A percentile compares a stretch with the other conserved stretches of the same genome.
Evolutionary conservation across 73 alveolate species (phyloP).

Genomic region (Durusdinium trenchii): DNA sequence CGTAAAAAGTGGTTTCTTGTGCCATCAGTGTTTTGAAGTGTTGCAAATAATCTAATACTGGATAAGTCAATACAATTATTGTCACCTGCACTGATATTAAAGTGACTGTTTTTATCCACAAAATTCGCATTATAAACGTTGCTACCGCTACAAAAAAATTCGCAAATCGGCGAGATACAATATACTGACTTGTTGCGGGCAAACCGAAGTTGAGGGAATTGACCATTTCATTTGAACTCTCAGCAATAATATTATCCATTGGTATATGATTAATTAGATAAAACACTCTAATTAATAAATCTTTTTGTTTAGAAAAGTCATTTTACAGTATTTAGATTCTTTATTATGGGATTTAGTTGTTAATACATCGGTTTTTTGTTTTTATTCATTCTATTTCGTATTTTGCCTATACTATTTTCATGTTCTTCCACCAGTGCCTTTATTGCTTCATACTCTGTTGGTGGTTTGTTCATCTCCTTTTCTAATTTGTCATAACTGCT

Average conservation of each 20-base stretch:
- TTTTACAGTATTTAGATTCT: too few relatives aligned
- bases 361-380: background rate
- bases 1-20: background rate
- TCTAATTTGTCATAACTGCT: background rate
- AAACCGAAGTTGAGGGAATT: background rate
- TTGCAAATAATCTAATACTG: background rate
- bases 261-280: background rate
- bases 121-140: background rate
- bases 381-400: background rate
- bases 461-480: background rate
- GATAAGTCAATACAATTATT: background rate
- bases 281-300: background rate
- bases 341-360: background rate
- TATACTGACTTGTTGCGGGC: background rate
- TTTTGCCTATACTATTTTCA: background rate
- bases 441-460: background rate
- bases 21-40: background rate
- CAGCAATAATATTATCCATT: background rate
- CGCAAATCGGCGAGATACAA: background rate
- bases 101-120: background rate
- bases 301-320: background rate
- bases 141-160: background rate
- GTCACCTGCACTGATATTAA: background rate
- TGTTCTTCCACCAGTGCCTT: conserved; percentile 4
- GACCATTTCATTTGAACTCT: background rate